phyloP scores from a whole-genome alignment of 495 filamentous ascomycete species.

The Neurospora tetraspora region DNA sequence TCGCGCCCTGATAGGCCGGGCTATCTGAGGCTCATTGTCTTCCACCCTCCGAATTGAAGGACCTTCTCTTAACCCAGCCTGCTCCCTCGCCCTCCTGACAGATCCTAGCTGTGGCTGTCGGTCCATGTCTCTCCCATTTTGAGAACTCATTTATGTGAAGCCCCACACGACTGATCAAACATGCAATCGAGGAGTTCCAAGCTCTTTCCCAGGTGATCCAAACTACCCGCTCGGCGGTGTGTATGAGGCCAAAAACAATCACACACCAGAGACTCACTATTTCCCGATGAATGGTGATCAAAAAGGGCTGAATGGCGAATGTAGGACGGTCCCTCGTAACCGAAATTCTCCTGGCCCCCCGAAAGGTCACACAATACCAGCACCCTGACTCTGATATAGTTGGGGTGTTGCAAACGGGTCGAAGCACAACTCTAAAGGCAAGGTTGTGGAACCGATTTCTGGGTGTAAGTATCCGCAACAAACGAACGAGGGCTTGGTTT shows the following conservation, averaged over 20 bases:
- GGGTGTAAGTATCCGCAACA: slow-evolving; percentile 26
- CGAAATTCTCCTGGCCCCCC: not conserved
- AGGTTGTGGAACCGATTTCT: slow-evolving; percentile 25
- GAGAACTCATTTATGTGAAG: slow-evolving; percentile 38
- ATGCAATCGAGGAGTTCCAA: slow-evolving; percentile 8
- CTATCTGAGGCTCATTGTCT: slow-evolving; percentile 38
- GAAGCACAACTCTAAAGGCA: slow-evolving; percentile 14
- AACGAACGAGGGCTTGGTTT: slow-evolving; percentile 16
- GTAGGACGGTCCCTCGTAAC: not conserved
- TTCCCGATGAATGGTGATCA: not conserved
- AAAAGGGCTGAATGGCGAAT: not conserved
- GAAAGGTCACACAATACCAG: not conserved
- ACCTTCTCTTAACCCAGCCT: slow-evolving; percentile 16
- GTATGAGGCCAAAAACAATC: not conserved
- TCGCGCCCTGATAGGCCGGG: slow-evolving; percentile 35
- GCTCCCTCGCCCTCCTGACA: slow-evolving; percentile 41
- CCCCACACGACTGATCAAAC: slow-evolving; percentile 13
- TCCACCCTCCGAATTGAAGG: slow-evolving; percentile 10
- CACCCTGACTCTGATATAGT: slow-evolving; percentile 10
- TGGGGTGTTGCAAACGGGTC: slow-evolving; percentile 17
- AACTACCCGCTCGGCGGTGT: not conserved
- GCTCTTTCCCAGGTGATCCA: not conserved
- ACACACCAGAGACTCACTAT: not conserved
- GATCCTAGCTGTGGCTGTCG: slow-evolving; percentile 22
- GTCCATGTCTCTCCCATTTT: slow-evolving; percentile 39